Conservation (phyloP, 225 moss, liverwort and hornwort species). For the Marchantia paleacea region DNA sequence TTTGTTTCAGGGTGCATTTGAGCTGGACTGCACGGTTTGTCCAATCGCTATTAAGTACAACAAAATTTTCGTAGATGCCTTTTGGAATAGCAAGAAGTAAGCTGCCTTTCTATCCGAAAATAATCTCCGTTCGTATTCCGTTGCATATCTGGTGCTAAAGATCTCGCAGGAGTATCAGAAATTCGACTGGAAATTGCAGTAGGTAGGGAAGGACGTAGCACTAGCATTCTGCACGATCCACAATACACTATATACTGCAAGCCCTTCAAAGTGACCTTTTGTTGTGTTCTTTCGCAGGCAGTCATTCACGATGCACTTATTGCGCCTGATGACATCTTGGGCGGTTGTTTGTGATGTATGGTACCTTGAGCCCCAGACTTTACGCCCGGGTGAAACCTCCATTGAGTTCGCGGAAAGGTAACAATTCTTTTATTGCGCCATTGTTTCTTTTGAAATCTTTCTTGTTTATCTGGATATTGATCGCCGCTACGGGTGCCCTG, state of each 20-base stretch:
- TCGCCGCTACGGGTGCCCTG: background rate
- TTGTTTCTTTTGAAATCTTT: background rate
- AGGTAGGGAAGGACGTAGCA: background rate
- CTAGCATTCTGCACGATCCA: too few species aligned
- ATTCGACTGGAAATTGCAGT: background rate
- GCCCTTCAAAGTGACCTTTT: background rate
- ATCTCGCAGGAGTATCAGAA: too few species aligned
- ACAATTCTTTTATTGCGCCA: too few species aligned
- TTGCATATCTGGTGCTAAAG: too few species aligned
- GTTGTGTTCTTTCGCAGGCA: slow-evolving; percentile 56
- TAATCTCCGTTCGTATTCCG: too few species aligned
- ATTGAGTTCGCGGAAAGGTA: slow-evolving; percentile 98
- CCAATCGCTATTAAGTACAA: slow-evolving; percentile 97
- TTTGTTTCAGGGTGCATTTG: slow-evolving; percentile 82
- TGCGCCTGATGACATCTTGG: slow-evolving; percentile 99
- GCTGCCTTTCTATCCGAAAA: background rate
- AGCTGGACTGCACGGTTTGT: slow-evolving; percentile 92
- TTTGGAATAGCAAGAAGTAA: slow-evolving; percentile 99
- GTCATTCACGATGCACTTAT: slow-evolving; percentile 92
- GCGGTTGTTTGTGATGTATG: slow-evolving; percentile 98
- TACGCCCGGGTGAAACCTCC: slow-evolving; percentile 72
- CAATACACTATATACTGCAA: too few species aligned
- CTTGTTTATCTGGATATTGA: background rate
- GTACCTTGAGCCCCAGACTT: slow-evolving; percentile 90
- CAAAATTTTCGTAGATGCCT: slow-evolving; percentile 98